Base-by-base conservation (phyloP, 768 basidiomycete genomes). In the Trametopsis cervina region DNA sequence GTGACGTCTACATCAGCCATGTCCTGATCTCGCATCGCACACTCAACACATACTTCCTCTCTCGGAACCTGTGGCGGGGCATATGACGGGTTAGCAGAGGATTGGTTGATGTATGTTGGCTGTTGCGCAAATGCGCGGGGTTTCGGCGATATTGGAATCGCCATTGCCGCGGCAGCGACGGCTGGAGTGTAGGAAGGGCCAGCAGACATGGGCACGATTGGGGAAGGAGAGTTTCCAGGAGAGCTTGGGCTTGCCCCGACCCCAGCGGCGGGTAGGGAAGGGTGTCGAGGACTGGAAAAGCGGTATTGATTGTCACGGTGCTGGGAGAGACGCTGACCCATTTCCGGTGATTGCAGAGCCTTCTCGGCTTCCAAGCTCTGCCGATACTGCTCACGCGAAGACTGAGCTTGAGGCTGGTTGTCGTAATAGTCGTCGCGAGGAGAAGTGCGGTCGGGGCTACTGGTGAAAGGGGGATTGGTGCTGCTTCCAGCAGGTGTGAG, bases 11-110 rank as follows among this genome's bases (percentile, higher is more conserved):
- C 91, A 63, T 96, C 94, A 7, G 85, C 90, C 87, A 99, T 91
- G 63, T 99, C 96, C 61, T 95, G 81, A 65, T 99, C 96, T 25
- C 96, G 83, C 94, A 98, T 98, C 49, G 96, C 86, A 61, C 96
- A 99, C 65, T 98, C 96, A 27, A 96, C 73, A 57, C 95, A 99
- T 24, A 97, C 70, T 63, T 98, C 95, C 57, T 89, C 86, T 54
- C 77, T 81, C 9, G 67, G 70, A 4, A 58, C 60, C 23, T 66
- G 78, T 20, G 73, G 77, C 12, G 70, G 70, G 25, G 81, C 58
- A 57, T 78, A 81, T 3, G 81, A 73, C 2, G 83, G 75, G 52
- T 83, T 81, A 1, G 76, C 61, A 52, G 67, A 52, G 0, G 68
- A 60, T 38, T 81, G 80, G 4, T 75, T 82, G 55, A 88, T 80